These are phyloP conservation scores for Amorphotheca resinae DNA, from an alignment of 495 filamentous ascomycete genomes.

Conservation along the genomic window DNA sequence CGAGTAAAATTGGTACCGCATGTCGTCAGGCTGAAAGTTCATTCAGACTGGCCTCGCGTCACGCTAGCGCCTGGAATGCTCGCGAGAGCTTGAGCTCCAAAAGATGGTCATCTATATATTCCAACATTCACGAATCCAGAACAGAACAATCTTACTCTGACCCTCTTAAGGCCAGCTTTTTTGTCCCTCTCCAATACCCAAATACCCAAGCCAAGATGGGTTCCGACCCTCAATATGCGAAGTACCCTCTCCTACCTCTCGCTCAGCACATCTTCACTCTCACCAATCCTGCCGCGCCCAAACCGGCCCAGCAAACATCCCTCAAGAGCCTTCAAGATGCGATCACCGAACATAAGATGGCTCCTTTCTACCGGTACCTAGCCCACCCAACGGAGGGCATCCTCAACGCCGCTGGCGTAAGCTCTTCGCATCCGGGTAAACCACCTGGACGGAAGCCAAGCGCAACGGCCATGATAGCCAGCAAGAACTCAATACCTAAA, in stretches of 20 bases:
- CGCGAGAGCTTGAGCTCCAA: conserved; percentile 12
- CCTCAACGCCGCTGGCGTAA: conserved; percentile 60
- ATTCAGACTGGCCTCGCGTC: conserved; percentile 9
- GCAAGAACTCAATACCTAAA: conserved; percentile 44
- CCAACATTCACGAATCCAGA: conserved; percentile 1
- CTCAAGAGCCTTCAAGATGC: conserved; percentile 83
- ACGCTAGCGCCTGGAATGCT: conserved; percentile 14
- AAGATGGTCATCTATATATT: neutral
- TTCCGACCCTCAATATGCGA: conserved; percentile 91
- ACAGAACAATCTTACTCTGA: conserved; percentile 12
- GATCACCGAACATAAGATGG: conserved; percentile 90
- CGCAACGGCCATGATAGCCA: conserved; percentile 60
- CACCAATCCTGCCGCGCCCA: conserved; percentile 71
- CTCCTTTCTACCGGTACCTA: conserved; percentile 87
- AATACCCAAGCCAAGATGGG: conserved; percentile 52
- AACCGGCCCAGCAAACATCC: conserved; percentile 54
- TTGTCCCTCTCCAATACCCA: neutral
- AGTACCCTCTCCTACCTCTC: conserved; percentile 83
- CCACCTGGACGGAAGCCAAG: conserved; percentile 42
- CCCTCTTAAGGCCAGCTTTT: conserved; percentile 1
- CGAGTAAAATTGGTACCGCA: neutral
- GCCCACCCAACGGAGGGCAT: conserved; percentile 90
- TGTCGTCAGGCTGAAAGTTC: neutral
- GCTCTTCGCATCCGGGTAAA: conserved; percentile 43
- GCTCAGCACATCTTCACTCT: conserved; percentile 96